Evolutionary conservation across 2,329 filamentous ascomycete species (phyloP), one percentile per base, ranked within the genome.

Genomic region (Pestalotiopsis sp.): DNA sequence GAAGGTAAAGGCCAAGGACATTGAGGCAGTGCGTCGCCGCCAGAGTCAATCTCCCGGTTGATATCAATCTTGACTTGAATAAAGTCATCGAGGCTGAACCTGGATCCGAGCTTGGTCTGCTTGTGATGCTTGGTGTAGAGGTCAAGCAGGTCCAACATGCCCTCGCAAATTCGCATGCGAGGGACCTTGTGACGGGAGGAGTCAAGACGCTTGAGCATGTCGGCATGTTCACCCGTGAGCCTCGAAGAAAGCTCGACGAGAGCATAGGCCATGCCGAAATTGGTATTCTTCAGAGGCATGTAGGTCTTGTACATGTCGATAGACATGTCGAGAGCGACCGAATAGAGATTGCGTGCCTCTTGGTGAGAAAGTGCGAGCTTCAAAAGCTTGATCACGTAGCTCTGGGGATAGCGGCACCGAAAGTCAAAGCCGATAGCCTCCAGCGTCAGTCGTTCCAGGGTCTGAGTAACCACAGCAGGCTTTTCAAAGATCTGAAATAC

Each of bases 351-450:
- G 65, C 83, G 85, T 4, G 86, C 83, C 7, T 88, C 82, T 4
- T 82, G 79, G 2, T 71, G 68, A 22, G 73, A 80, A 17, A 87
- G 77, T 67, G 91, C 84, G 59, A 82, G 81, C 75, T 91, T 88
- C 64, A 90, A 85, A 30, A 97, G 85, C 81, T 98, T 98, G 72
- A 94, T 86, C 56, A 98, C 83, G 24, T 93, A 85, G 71, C 94
- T 93, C 73, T 98, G 94, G 0, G 95, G 94, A 74, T 97, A 92
- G 48, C 94, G 90, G 68, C 91, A 94, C 44, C 94, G 90, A 76
- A 98, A 98, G 79, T 99, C 95, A 79, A 99, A 99, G 70, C 92
- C 91, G 38, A 94, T 92, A 2, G 93, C 92, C 80, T 99, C 96
- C 64, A 99, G 90, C 80, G 98, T 97, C 67, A 97, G 88, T 4